phyloP scores from a whole-genome alignment of 2,329 filamentous ascomycete species.

The Aspergillus hiratsukae region DNA sequence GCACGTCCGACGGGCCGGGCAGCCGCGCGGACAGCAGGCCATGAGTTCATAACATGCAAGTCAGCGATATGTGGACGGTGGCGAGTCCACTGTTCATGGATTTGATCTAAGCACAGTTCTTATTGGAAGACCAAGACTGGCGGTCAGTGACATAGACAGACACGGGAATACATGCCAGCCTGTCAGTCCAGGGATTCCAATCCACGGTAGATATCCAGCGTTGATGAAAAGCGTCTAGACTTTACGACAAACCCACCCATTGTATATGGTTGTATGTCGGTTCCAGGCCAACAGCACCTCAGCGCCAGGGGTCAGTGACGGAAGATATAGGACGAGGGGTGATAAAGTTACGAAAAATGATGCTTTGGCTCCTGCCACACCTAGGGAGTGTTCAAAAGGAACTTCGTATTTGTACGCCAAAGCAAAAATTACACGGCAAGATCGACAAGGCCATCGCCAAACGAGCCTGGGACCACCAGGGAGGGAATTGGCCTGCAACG shows the following conservation, averaged over 20 bases:
- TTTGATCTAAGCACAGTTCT: slow-evolving; percentile 17
- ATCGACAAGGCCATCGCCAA: not conserved
- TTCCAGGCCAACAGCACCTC: not conserved
- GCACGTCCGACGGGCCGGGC: slow-evolving; percentile 21
- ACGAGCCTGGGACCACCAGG: not conserved
- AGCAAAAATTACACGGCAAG: not conserved
- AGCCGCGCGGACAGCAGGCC: slow-evolving; percentile 19
- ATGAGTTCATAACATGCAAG: slow-evolving; percentile 21
- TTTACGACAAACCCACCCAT: slow-evolving; percentile 8
- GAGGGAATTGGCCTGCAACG: not conserved
- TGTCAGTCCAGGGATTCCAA: not conserved
- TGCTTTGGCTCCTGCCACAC: not conserved
- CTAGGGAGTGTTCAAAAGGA: not conserved
- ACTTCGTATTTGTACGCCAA: not conserved
- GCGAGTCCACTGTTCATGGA: slow-evolving; percentile 3
- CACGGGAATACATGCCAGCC: slow-evolving; percentile 1
- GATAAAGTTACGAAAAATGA: not conserved
- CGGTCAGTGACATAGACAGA: slow-evolving; percentile 13
- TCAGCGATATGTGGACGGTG: slow-evolving; percentile 11
- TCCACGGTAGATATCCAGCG: slow-evolving; percentile 8
- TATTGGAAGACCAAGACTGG: slow-evolving; percentile 21
- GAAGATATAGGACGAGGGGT: not conserved
- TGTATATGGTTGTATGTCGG: not conserved
- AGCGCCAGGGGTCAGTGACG: not conserved
- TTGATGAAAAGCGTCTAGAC: slow-evolving; percentile 4